These are phyloP conservation scores for Fusarium annulatum DNA, from an alignment of 2,329 filamentous ascomycete genomes.

Conservation along the genomic window DNA sequence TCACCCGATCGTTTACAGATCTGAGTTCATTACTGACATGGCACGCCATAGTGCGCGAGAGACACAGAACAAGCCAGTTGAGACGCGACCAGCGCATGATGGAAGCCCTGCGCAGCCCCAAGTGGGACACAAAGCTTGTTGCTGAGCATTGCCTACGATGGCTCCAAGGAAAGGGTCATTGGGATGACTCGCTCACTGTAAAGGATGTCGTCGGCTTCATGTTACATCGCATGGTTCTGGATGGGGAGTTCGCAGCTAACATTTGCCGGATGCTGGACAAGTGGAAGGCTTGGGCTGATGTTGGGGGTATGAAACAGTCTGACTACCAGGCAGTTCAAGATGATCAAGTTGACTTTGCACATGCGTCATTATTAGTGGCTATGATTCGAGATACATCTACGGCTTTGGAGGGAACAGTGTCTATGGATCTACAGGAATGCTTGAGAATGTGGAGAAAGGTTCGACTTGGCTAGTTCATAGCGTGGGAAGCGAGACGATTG, in stretches of 20 bases:
- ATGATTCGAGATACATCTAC: slow-evolving; percentile 59
- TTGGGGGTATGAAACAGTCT: slow-evolving; percentile 62
- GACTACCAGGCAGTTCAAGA: slow-evolving; percentile 56
- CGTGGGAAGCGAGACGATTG: too few relatives aligned
- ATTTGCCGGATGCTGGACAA: slow-evolving; percentile 60
- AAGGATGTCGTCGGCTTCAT: slow-evolving; percentile 59
- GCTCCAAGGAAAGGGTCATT: slow-evolving; percentile 51
- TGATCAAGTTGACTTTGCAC: slow-evolving; percentile 56
- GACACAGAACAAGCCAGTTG: slow-evolving; percentile 52
- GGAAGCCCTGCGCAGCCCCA: slow-evolving; percentile 65
- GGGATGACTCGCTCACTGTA: slow-evolving; percentile 43
- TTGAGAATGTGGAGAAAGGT: slow-evolving; percentile 65
- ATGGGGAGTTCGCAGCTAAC: slow-evolving; percentile 55
- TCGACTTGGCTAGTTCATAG: slow-evolving; percentile 49
- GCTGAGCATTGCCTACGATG: slow-evolving; percentile 58
- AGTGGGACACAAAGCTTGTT: slow-evolving; percentile 61
- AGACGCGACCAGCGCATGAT: slow-evolving; percentile 58
- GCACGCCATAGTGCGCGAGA: slow-evolving; percentile 54
- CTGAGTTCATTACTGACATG: background rate
- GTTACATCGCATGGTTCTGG: slow-evolving; percentile 64
- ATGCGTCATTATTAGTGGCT: slow-evolving; percentile 60
- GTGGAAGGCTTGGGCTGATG: slow-evolving; percentile 67
- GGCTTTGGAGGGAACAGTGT: slow-evolving; percentile 60
- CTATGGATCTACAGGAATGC: slow-evolving; percentile 66
- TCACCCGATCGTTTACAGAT: background rate